Conservation (phyloP, 805 yeast genomes). For the Metschnikowia kunwiensis region DNA sequence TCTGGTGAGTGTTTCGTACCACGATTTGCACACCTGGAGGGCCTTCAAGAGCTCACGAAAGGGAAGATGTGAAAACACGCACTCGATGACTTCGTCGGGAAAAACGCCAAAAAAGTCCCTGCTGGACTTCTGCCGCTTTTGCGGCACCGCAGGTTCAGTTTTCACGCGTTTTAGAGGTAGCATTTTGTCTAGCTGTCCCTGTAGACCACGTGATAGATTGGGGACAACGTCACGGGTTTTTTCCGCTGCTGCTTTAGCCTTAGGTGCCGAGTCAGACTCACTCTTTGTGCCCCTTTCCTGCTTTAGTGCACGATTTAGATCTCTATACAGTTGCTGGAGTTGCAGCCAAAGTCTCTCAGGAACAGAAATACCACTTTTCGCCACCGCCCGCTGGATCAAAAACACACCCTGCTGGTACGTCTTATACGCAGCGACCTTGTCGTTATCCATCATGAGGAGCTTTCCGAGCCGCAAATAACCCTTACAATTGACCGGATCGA, state of each 20-base stretch:
- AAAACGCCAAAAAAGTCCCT: constrained; percentile 30
- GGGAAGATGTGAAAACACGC: constrained; percentile 24
- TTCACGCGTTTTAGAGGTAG: constrained; percentile 20
- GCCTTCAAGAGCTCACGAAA: constrained; percentile 24
- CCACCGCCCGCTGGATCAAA: constrained; percentile 30
- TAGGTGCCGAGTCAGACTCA: not conserved
- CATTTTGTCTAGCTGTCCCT: constrained; percentile 17
- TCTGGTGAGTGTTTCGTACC: constrained; percentile 29
- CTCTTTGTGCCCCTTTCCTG: constrained; percentile 4
- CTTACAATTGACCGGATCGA: constrained; percentile 47
- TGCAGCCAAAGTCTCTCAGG: constrained; percentile 30
- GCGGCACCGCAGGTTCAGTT: not conserved
- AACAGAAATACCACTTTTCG: constrained; percentile 26
- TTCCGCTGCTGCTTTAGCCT: not conserved
- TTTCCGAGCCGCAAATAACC: constrained; percentile 48
- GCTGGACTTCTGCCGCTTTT: constrained; percentile 1
- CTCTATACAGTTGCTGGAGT: constrained; percentile 24
- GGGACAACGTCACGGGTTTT: not conserved
- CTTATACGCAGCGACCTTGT: constrained; percentile 35
- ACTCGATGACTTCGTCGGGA: constrained; percentile 30
- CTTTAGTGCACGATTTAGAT: constrained; percentile 25
- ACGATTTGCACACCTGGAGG: constrained; percentile 32
- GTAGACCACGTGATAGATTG: constrained; percentile 4
- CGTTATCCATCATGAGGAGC: constrained; percentile 23
- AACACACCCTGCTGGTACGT: constrained; percentile 36